Percentiles rank a stretch among this genome's conserved stretches.
Evolutionary conservation across 1,284 basidiomycete species (phyloP).

Genomic region (Sutorius eximius): DNA sequence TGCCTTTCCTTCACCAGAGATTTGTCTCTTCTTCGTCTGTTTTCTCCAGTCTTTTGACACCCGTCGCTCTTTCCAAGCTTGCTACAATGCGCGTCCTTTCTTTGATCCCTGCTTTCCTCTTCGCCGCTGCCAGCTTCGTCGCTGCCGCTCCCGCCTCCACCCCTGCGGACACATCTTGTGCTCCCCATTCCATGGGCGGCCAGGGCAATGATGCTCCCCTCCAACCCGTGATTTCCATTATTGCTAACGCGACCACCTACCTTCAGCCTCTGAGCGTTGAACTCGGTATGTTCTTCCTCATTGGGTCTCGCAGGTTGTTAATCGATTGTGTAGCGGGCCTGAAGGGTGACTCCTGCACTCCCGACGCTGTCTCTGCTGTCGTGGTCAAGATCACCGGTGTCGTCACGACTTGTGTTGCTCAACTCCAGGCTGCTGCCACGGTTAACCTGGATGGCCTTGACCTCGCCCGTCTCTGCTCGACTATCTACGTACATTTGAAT

Average conservation of each 20-base stretch:
- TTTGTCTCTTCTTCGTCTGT: not conserved
- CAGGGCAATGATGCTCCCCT: slow-evolving; percentile 10
- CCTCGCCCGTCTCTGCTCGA: slow-evolving; percentile 3
- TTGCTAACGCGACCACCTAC: slow-evolving; percentile 12
- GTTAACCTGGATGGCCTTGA: slow-evolving; percentile 11
- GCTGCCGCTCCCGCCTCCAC: slow-evolving; percentile 12
- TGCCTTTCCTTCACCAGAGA: not conserved
- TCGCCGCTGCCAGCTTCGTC: slow-evolving; percentile 18
- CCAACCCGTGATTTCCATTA: slow-evolving; percentile 19
- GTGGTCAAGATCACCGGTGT: slow-evolving; percentile 15
- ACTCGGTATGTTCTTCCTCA: slow-evolving; percentile 9
- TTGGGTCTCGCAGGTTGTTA: not conserved
- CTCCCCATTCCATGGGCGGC: not conserved
- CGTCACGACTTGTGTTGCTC: slow-evolving; percentile 10
- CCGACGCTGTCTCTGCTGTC: slow-evolving; percentile 12
- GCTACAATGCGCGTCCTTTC: slow-evolving; percentile 26
- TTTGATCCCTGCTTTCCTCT: slow-evolving; percentile 22
- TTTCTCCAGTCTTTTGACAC: slow-evolving; percentile 9
- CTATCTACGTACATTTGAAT: slow-evolving; percentile 7
- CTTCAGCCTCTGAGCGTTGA: slow-evolving; percentile 9
- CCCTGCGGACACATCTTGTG: slow-evolving; percentile 6
- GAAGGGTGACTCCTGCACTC: slow-evolving; percentile 8
- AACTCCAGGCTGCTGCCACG: slow-evolving; percentile 6
- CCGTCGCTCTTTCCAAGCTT: slow-evolving; percentile 19
- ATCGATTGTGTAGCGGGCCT: slow-evolving; percentile 5